Evolutionary conservation across 23 red algal genomes (phyloP).

Genomic region (Pyropia yezoensis): DNA sequence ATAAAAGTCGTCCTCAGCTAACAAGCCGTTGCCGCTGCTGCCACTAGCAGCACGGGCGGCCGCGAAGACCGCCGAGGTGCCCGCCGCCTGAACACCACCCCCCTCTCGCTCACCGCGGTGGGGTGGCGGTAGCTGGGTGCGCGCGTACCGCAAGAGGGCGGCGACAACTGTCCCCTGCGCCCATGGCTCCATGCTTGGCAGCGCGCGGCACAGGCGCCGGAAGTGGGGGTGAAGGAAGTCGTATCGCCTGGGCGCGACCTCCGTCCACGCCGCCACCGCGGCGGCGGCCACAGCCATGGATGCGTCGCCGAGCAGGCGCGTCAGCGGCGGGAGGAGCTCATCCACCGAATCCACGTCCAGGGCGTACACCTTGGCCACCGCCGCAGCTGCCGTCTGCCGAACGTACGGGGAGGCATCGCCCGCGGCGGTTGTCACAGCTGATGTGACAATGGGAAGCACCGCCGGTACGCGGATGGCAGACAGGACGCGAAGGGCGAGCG

Average conservation of each 20-base stretch:
- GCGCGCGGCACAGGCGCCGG: conserved; percentile 22
- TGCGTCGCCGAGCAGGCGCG: conserved; percentile 42
- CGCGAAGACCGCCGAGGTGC: no score
- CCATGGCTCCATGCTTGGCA: conserved; percentile 54
- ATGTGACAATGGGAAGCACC: conserved; percentile 62
- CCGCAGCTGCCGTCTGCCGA: conserved; percentile 79
- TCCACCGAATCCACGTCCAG: conserved; percentile 55
- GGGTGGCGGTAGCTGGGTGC: conserved; percentile 13
- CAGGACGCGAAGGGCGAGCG: conserved; percentile 91
- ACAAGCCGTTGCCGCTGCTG: background rate
- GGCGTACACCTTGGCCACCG: conserved; percentile 80
- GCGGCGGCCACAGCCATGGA: conserved; percentile 44
- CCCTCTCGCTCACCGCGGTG: background rate
- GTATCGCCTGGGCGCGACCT: conserved; percentile 43
- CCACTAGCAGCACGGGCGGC: no score
- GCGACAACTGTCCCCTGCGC: conserved; percentile 31
- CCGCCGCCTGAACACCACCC: background rate
- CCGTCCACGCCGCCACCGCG: conserved; percentile 44
- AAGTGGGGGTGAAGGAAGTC: conserved; percentile 68
- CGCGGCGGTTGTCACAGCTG: conserved; percentile 50
- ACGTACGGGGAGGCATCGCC: conserved; percentile 86
- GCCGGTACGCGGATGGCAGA: conserved; percentile 58
- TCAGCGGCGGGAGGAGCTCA: conserved; percentile 43
- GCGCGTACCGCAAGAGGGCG: conserved; percentile 52
- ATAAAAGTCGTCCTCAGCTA: no score